These are phyloP conservation scores for Vararia minispora DNA, from an alignment of 768 basidiomycete genomes.

Conservation along the genomic window DNA sequence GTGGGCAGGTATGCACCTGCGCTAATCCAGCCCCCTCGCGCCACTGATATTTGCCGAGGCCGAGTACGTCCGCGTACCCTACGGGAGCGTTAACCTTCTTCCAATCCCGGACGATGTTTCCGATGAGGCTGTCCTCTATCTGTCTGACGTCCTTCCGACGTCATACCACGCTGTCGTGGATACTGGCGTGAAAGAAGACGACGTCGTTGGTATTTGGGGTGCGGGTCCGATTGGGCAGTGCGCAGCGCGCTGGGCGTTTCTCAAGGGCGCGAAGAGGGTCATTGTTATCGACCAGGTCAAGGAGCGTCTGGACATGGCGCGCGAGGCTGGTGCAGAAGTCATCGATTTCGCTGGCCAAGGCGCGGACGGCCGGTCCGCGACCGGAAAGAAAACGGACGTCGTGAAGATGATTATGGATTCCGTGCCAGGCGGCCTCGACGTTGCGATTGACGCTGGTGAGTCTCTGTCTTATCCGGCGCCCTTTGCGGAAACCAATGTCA, in stretches of 20 bases:
- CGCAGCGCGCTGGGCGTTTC: conserved; percentile 44
- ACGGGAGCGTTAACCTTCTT: conserved; percentile 61
- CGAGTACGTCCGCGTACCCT: conserved; percentile 63
- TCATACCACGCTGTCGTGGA: conserved; percentile 67
- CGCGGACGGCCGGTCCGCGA: no score
- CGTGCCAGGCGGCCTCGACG: conserved; percentile 54
- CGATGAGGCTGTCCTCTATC: conserved; percentile 49
- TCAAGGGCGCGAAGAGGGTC: conserved; percentile 60
- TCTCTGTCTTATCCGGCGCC: conserved; percentile 11
- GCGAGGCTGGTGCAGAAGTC: conserved; percentile 37
- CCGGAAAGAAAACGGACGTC: conserved; percentile 36
- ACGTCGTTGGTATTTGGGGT: conserved; percentile 64
- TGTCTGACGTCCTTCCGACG: conserved; percentile 57
- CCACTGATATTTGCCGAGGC: no score
- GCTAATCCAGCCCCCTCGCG: no score
- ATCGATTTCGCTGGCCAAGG: conserved; percentile 53
- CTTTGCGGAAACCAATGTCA: background rate
- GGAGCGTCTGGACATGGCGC: conserved; percentile 36
- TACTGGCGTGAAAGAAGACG: conserved; percentile 61
- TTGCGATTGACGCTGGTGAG: conserved; percentile 41
- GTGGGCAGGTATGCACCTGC: no score
- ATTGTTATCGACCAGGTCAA: conserved; percentile 61
- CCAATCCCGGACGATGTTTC: conserved; percentile 54
- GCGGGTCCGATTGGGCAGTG: conserved; percentile 60
- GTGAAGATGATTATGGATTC: conserved; percentile 46